Evolutionary conservation across 306 rosid genomes (phyloP), one percentile per base, ranked within the genome.

Genomic region (Cucumis melo): DNA sequence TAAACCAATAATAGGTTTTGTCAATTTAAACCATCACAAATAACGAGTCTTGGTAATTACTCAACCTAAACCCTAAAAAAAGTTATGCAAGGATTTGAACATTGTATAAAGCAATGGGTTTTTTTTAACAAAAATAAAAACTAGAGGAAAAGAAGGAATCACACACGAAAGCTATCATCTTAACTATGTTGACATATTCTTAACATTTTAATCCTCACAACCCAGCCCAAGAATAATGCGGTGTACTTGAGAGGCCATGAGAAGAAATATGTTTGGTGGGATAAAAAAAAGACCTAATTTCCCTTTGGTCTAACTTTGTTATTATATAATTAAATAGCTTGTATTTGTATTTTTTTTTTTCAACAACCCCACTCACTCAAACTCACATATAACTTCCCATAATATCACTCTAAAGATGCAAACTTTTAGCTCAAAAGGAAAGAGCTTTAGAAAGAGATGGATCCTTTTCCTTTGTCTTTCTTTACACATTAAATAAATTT

Each of bases 371-470:
- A 88, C 88, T 20, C 32, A 20, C 62, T 57, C 62, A 57, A 57
- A 10, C 14, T 56, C 61, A 56, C 68, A 13, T 62, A 62, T 83
- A 81, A 80, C 82, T 79, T 76, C 81, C 79, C 77, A 74, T 85
- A 79, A 82, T 77, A 87, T 87, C 77, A 71, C 74, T 79, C 84
- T 78, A 82, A 83, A 86, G 82, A 76, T 63, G 42, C 50, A 54
- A 79, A 75, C 98, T 88, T 89, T 91, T 77, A 55, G 83, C 84
- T 75, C 64, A 83, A 87, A 88, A 82, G 88, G 10, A 75, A 56
- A 36, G 46, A 80, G 21, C 50, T 36, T 20, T 65, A 20, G 78
- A 46, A 73, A 53, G 27, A 32, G 44, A 73, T 32, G 38, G 46
- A 13, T 48, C 62, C n/a, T 51, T 51, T 51, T 16, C 56, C 56